phyloP scores from a whole-genome alignment of 176 grass and related monocot species.

The Avena eriantha region DNA sequence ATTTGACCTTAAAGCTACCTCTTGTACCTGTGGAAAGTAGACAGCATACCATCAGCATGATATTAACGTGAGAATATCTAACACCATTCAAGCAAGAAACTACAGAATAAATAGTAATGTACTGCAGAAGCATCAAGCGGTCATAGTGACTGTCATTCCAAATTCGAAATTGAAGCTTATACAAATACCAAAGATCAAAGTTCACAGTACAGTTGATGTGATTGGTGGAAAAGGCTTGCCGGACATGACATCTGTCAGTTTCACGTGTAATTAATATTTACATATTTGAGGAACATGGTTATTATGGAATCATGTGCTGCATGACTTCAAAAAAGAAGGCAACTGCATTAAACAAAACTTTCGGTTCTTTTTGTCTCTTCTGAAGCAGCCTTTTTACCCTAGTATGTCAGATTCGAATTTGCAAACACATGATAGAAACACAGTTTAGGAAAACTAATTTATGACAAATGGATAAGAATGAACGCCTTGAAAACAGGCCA shows the following conservation, averaged over 20 bases:
- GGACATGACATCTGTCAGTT: not conserved
- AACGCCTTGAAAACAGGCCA: conserved; percentile 8
- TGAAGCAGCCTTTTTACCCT: not conserved
- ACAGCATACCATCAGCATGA: conserved; percentile 38
- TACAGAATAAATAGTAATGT: not conserved
- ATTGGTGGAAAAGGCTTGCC: not conserved
- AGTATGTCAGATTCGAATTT: not conserved
- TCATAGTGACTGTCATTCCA: conserved; percentile 1
- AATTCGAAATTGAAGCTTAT: not conserved
- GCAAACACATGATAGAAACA: not conserved
- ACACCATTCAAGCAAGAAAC: conserved; percentile 13
- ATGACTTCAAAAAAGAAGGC: not conserved
- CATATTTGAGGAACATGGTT: not conserved
- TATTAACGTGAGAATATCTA: not conserved
- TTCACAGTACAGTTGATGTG: not conserved
- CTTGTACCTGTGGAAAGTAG: conserved; percentile 69
- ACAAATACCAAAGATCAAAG: not conserved
- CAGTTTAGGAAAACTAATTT: not conserved
- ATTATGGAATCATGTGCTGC: too few relatives aligned
- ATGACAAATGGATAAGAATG: not conserved
- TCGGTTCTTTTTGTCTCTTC: not conserved
- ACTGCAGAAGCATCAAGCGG: conserved; percentile 22
- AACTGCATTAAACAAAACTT: not conserved
- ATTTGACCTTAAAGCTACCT: conserved; percentile 89
- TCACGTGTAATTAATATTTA: not conserved